A percentile compares a stretch with the other conserved stretches of the same genome.
These are phyloP conservation scores for Trametopsis cervina DNA, from an alignment of 768 basidiomycete species.

Conservation along the genomic window DNA sequence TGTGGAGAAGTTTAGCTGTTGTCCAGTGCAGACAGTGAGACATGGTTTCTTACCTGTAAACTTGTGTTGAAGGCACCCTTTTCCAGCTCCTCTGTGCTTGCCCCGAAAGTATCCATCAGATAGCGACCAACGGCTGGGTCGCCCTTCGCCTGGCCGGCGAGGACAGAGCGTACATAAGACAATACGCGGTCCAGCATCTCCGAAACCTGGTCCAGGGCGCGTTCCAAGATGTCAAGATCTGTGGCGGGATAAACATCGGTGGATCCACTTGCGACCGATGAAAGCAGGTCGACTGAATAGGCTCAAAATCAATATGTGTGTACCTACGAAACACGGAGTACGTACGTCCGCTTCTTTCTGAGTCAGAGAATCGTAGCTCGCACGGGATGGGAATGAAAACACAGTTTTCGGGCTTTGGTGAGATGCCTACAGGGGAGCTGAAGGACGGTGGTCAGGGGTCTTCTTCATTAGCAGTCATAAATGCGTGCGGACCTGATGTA, in stretches of 20 bases:
- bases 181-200: constrained; percentile 82
- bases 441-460: neutral
- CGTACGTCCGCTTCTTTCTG: constrained; percentile 83
- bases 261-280: constrained; percentile 32
- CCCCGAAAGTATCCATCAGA: constrained; percentile 77
- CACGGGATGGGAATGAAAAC: constrained; percentile 93
- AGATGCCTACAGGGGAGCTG: constrained; percentile 84
- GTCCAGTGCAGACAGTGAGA: neutral
- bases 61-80: constrained; percentile 71
- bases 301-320: constrained; percentile 4
- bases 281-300: constrained; percentile 69
- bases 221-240: constrained; percentile 71
- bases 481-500: constrained; percentile 63
- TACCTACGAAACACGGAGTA: constrained; percentile 13
- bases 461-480: neutral
- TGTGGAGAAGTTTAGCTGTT: constrained; percentile 13
- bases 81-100: constrained; percentile 64
- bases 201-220: constrained; percentile 63
- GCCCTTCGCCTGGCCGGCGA: constrained; percentile 69
- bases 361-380: constrained; percentile 72
- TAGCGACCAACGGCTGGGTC: constrained; percentile 87
- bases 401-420: constrained; percentile 89
- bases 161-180: constrained; percentile 73
- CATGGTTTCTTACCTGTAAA: constrained; percentile 47
- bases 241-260: constrained; percentile 48